phyloP scores from a whole-genome alignment of 116 monocot genomes.

The Phalaenopsis hybrid region DNA sequence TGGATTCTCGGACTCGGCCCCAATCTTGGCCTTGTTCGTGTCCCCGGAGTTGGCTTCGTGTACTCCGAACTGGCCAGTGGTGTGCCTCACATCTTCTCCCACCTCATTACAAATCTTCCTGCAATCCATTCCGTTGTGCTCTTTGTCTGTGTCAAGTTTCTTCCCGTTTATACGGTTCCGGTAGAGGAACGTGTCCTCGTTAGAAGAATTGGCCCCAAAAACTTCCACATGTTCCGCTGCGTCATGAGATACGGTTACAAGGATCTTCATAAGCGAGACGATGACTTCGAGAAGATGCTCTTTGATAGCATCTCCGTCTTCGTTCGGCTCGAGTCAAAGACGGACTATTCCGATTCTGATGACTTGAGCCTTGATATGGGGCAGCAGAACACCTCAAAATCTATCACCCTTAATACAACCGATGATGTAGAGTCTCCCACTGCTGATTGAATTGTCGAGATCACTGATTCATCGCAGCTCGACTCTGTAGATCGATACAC shows the following conservation, averaged over 20 bases:
- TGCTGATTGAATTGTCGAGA: neutral
- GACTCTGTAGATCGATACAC: conserved; percentile 22
- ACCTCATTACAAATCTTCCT: conserved; percentile 87
- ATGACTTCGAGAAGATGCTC: conserved; percentile 84
- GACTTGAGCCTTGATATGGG: conserved; percentile 6
- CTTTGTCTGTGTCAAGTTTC: conserved; percentile 80
- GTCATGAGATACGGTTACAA: conserved; percentile 81
- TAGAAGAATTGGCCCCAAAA: conserved; percentile 80
- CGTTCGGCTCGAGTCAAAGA: conserved; percentile 63
- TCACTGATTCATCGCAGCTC: neutral
- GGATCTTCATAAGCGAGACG: conserved; percentile 74
- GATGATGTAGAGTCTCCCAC: conserved; percentile 16
- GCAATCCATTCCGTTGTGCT: conserved; percentile 85
- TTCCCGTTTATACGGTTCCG: conserved; percentile 75
- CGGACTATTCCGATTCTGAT: conserved; percentile 72
- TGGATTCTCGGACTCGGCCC: conserved; percentile 94
- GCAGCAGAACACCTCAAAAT: neutral
- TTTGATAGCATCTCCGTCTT: conserved; percentile 48
- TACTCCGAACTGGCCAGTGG: conserved; percentile 83
- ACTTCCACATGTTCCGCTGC: conserved; percentile 78
- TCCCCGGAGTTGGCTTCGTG: conserved; percentile 86
- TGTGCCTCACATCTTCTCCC: conserved; percentile 88
- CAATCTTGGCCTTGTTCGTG: conserved; percentile 82
- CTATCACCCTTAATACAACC: conserved; percentile 1
- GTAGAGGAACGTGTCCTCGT: conserved; percentile 69